Evolutionary conservation across 495 filamentous ascomycete species (phyloP).

Genomic region (Talaromyces adpressus): DNA sequence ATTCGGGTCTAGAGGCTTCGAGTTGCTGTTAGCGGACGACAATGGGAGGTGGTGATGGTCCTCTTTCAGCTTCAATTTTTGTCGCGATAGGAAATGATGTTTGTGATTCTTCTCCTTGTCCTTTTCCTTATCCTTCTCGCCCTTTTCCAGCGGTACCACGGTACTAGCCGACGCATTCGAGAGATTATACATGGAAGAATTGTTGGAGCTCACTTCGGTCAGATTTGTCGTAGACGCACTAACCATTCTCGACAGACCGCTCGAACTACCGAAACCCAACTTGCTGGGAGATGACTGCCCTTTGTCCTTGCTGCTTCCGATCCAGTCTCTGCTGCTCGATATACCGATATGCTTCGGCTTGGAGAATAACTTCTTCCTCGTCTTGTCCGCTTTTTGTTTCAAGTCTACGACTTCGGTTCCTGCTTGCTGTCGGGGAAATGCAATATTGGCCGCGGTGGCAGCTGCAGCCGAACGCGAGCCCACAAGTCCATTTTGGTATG

Average conservation of each 20-base stretch:
- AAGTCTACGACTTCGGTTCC: conserved; percentile 40
- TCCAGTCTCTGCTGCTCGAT: conserved; percentile 57
- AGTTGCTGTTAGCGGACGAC: conserved; percentile 87
- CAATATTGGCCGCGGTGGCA: conserved; percentile 76
- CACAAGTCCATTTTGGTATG: conserved; percentile 59
- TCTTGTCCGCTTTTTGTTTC: conserved; percentile 67
- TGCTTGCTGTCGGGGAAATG: conserved; percentile 69
- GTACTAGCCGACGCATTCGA: conserved; percentile 82
- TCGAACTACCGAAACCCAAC: conserved; percentile 53
- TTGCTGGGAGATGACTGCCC: conserved; percentile 78
- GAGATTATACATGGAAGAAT: conserved; percentile 70
- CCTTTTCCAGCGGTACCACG: conserved; percentile 45
- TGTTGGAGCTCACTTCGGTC: conserved; percentile 52
- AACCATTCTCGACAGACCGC: conserved; percentile 50
- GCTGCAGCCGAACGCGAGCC: conserved; percentile 65
- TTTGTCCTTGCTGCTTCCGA: conserved; percentile 46
- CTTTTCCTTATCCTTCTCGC: conserved; percentile 55
- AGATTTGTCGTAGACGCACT: conserved; percentile 76
- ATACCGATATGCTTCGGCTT: conserved; percentile 78
- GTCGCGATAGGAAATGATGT: conserved; percentile 80
- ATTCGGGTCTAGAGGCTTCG: conserved; percentile 73
- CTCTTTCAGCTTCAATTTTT: conserved; percentile 87
- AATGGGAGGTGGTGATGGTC: conserved; percentile 66
- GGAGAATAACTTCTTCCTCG: conserved; percentile 88
- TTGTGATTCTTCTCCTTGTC: conserved; percentile 53